These are phyloP conservation scores for Paramecium bursaria DNA, from an alignment of 73 alveolate species.

Conservation along the genomic window DNA sequence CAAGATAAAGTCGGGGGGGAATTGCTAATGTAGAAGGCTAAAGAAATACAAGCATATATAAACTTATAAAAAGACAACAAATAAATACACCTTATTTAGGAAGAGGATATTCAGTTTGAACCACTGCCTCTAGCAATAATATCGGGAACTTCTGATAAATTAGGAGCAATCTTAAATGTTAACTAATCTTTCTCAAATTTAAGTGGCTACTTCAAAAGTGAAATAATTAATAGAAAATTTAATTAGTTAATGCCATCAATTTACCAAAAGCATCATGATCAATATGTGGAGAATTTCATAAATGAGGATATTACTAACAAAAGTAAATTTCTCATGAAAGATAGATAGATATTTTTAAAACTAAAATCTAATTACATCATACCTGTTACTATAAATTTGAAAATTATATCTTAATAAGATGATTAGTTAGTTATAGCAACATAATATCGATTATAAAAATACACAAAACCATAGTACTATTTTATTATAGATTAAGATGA, in stretches of 20 bases:
- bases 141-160: slow-evolving; percentile 55
- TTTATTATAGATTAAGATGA: background rate
- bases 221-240: slow-evolving; percentile 58
- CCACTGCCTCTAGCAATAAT: slow-evolving; percentile 52
- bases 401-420: slow-evolving; percentile 45
- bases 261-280: slow-evolving; percentile 39
- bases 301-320: background rate
- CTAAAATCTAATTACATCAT: slow-evolving; percentile 43
- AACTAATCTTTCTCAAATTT: slow-evolving; percentile 59
- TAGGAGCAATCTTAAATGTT: slow-evolving; percentile 35
- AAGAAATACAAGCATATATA: background rate
- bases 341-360: slow-evolving; percentile 39
- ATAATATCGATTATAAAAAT: slow-evolving; percentile 2
- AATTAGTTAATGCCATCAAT: slow-evolving; percentile 56
- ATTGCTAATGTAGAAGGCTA: slow-evolving; percentile 52
- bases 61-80: background rate
- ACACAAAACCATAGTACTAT: slow-evolving; percentile 24
- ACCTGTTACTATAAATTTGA: slow-evolving; percentile 38
- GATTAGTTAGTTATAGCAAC: background rate
- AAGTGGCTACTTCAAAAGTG: slow-evolving; percentile 38
- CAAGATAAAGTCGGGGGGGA: slow-evolving; percentile 63
- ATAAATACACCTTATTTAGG: background rate
- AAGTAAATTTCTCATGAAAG: no score
- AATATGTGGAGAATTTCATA: slow-evolving; percentile 15
- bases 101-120: slow-evolving; percentile 54